These are phyloP conservation scores for Obelidium mucronatum DNA, from an alignment of 192 early-diverging fungal species.

Conservation along the genomic window DNA sequence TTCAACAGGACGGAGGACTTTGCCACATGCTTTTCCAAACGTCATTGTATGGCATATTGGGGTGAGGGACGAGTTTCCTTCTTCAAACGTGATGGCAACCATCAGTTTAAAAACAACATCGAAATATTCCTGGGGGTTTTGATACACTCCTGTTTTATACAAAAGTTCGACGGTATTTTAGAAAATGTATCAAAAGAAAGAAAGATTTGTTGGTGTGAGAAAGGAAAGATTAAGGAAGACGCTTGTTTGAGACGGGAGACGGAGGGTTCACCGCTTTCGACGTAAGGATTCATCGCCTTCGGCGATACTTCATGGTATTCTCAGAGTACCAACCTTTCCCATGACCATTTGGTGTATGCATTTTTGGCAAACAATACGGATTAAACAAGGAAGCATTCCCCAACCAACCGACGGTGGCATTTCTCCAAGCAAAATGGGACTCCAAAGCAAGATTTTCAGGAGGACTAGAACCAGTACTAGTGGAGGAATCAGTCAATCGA, in stretches of 20 bases:
- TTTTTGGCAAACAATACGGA: constrained; percentile 37
- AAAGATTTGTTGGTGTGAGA: neutral
- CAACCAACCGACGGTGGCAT: constrained; percentile 42
- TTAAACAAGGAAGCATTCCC: constrained; percentile 33
- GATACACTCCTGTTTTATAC: constrained; percentile 33
- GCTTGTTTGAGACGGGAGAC: neutral
- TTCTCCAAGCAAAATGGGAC: constrained; percentile 18
- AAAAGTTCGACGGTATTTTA: neutral
- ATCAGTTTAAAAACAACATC: constrained; percentile 39
- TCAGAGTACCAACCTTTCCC: constrained; percentile 29
- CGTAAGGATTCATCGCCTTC: no score
- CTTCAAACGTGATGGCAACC: constrained; percentile 43
- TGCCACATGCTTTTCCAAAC: constrained; percentile 37
- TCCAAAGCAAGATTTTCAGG: no score
- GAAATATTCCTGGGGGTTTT: constrained; percentile 37
- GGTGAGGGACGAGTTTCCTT: constrained; percentile 39
- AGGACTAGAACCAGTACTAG: constrained; percentile 1
- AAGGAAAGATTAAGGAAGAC: neutral
- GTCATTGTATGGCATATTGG: constrained; percentile 28
- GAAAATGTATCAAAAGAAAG: neutral
- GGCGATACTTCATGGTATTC: no score
- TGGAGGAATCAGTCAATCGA: neutral
- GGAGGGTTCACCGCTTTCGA: neutral
- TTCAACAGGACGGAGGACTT: constrained; percentile 34
- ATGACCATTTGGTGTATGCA: constrained; percentile 19